phyloP scores from a whole-genome alignment of 495 filamentous ascomycete species.

The Podospora pseudopauciseta region DNA sequence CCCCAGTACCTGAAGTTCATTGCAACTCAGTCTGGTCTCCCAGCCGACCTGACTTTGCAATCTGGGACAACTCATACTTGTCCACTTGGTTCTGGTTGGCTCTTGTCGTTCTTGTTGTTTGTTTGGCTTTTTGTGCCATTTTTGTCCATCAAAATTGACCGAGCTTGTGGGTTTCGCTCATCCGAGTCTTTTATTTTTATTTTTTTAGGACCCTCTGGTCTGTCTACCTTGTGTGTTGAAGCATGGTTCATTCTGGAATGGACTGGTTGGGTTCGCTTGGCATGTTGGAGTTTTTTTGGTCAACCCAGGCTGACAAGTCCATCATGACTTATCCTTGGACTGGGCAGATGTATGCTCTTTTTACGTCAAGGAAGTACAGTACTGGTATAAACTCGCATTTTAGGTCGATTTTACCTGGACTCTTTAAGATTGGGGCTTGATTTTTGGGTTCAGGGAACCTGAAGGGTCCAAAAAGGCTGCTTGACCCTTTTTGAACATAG shows the following conservation, averaged over 20 bases:
- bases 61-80: background rate
- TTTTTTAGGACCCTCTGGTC: background rate
- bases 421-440: background rate
- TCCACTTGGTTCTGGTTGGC: background rate
- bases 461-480: background rate
- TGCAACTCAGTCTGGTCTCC: background rate
- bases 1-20: background rate
- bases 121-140: background rate
- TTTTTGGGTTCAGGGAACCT: background rate
- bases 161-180: background rate
- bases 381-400: background rate
- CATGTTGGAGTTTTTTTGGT: background rate
- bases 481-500: background rate
- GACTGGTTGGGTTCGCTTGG: background rate
- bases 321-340: background rate
- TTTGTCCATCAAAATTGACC: background rate
- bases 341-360: background rate
- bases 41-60: background rate
- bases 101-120: conserved; percentile 1
- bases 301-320: background rate
- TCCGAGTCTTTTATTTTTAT: background rate
- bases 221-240: background rate
- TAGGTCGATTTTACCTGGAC: background rate
- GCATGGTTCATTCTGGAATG: background rate
- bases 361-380: background rate